phyloP scores from a whole-genome alignment of 2,329 filamentous ascomycete genomes.

The Juglanconis sp. region DNA sequence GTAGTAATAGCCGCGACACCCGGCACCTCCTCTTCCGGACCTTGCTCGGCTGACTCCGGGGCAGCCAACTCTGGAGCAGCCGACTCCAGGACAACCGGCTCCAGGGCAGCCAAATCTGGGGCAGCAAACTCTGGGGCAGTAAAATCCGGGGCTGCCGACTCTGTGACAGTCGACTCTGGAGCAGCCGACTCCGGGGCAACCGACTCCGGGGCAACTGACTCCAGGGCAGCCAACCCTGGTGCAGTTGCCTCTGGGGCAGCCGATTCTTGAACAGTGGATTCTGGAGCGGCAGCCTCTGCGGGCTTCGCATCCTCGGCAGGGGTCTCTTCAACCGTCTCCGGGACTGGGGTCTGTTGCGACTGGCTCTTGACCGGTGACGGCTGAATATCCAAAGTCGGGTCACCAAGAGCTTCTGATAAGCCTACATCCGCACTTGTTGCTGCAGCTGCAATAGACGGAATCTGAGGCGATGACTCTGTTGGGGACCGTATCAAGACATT shows the following conservation, averaged over 20 bases:
- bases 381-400: slow-evolving; percentile 9
- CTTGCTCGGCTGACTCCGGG: neutral
- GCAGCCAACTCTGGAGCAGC: too few species aligned
- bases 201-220: neutral
- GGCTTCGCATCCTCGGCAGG: neutral
- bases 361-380: slow-evolving; percentile 5
- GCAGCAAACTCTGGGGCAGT: too few species aligned
- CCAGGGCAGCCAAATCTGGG: too few species aligned
- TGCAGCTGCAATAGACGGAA: neutral
- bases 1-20: slow-evolving; percentile 1
- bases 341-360: neutral
- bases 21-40: neutral
- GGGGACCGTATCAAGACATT: slow-evolving; percentile 48
- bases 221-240: neutral
- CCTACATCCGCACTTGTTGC: neutral
- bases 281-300: slow-evolving; percentile 1
- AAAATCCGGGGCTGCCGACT: too few species aligned
- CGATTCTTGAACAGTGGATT: neutral
- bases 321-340: neutral
- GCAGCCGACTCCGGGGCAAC: neutral
- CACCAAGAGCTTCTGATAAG: slow-evolving; percentile 6
- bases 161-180: neutral
- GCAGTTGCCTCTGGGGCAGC: neutral
- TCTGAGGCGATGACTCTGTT: slow-evolving; percentile 29
- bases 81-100: too few species aligned